Base-by-base conservation (phyloP, 2,329 filamentous ascomycete species). In the Ceratocystis ficicola region DNA sequence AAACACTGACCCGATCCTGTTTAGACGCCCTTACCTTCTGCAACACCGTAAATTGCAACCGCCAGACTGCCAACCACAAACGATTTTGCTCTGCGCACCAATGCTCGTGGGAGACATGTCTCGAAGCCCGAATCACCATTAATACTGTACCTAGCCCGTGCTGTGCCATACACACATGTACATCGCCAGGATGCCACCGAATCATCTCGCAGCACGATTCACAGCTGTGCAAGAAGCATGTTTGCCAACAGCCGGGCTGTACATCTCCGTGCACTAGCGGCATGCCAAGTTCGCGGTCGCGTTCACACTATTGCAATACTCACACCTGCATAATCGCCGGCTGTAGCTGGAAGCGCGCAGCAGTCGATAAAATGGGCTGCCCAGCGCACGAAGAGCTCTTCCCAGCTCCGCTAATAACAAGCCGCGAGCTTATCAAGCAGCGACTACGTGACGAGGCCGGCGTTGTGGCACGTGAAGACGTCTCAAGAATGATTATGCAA, bases 161-260 rank as follows among this genome's bases (percentile, higher is more conserved):
- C 25, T 67, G 62, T 50, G 44, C 41, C 17, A 44, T n/a, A n/a
- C 66, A 67, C 32, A 62, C 52, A 6, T 67, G 66, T 20, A 44
- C 25, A 22, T 5, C 10, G 7, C 17, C 60, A 20, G 22, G 44
- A 10, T 65, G 64, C 22, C 44, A 44, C 17, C 55, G 44, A 7
- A 62, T 44, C 28, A 28, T 65, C 20, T 59, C 48, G 8, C 32
- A 65, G 15, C 8, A 17, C 22, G 44, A n/a, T 28, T 44, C 57
- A 5, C 20, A 25, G 6, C 63, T 63, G 30, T 66, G 65, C 20
- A 32, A 32, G 3, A 59, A 20, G n/a, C 65, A 66, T 12, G 48
- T 59, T 15, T 66, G 65, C 32, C 44, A 59, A 10, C 48, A 67
- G 20, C 44, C 44, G 1, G 55, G 44, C 2, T 67, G 66, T 48